Evolutionary conservation across 2,329 filamentous ascomycete species (phyloP), one percentile per base, ranked within the genome.

Genomic region (Pseudogymnoascus sp.): DNA sequence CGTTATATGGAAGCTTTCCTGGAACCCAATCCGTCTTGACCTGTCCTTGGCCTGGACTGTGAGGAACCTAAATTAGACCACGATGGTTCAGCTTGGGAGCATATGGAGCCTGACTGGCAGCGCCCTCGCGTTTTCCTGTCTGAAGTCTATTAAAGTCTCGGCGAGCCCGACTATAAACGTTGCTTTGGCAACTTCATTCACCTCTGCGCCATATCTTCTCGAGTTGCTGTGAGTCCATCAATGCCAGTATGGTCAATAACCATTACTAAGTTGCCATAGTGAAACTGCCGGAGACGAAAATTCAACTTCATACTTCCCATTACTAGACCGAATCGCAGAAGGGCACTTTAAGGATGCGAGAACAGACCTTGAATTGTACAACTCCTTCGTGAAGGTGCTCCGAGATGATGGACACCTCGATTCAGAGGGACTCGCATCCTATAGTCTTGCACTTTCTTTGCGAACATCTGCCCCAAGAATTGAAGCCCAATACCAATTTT

Each of bases 401-500:
- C 80, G 84, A 66, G 80, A 88, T 62, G 92, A 96, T 76, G 89
- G 88, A 2, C 90, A 96, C 71, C 83, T 97, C 57, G 83, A 83
- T 63, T 75, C 83, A 0, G 90, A 95, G 67, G 85, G 87, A 2
- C 79, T 97, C 5, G 93, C 93, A 0, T 96, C 93, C 0, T 97
- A 97, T 76, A 90, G 96, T 70, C 83, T 97, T 62, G 91, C 93
- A 2, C 81, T 99, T 39, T 92, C 95, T 0, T 83, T 97, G 71
- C 89, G 92, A 67, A 90, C 93, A 0, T 87, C 93, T 3, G 91
- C 93, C 10, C 95, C 95, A 0, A 85, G 92, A 62, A 89, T 99
- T 71, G 90, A 97, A 77, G 93, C 95, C 10, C 95, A 99, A 73
- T 97, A 96, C 72, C 95, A 99, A 75, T 97, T 92, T 77, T 99